Evolutionary conservation across 768 basidiomycete genomes (phyloP).

Genomic region (Collybia sp.): DNA sequence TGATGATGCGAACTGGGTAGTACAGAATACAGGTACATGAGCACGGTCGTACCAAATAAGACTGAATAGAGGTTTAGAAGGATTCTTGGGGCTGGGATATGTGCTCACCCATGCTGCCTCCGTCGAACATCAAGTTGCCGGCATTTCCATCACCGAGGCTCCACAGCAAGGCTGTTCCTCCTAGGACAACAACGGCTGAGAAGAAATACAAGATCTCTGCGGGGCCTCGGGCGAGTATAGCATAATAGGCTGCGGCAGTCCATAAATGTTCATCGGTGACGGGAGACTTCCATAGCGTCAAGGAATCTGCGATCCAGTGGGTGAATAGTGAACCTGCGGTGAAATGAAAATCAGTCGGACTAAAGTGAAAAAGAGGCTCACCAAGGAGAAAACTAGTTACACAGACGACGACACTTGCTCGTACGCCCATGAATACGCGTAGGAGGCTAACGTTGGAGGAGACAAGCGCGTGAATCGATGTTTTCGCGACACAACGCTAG

Average conservation of each 20-base stretch:
- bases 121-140: constrained; percentile 89
- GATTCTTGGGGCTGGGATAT: not conserved
- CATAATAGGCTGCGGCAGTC: constrained; percentile 80
- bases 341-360: constrained; percentile 1
- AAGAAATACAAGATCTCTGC: constrained; percentile 52
- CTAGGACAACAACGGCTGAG: constrained; percentile 49
- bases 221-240: constrained; percentile 68
- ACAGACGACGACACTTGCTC: constrained; percentile 71
- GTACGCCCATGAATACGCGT: constrained; percentile 51
- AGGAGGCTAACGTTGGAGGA: not conserved
- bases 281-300: constrained; percentile 86
- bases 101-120: constrained; percentile 78
- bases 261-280: constrained; percentile 81
- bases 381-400: constrained; percentile 80
- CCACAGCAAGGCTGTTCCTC: constrained; percentile 68
- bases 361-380: constrained; percentile 22
- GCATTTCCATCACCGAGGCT: constrained; percentile 75
- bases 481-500: not conserved
- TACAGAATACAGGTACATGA: constrained; percentile 73
- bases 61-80: constrained; percentile 36
- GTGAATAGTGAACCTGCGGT: constrained; percentile 66
- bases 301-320: constrained; percentile 91
- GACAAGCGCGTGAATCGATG: not conserved
- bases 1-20: constrained; percentile 59
- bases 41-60: constrained; percentile 66